A percentile compares a stretch with the other conserved stretches of the same genome.
Evolutionary conservation across 495 filamentous ascomycete genomes (phyloP).

Genomic region (Xylaria flabelliformis): DNA sequence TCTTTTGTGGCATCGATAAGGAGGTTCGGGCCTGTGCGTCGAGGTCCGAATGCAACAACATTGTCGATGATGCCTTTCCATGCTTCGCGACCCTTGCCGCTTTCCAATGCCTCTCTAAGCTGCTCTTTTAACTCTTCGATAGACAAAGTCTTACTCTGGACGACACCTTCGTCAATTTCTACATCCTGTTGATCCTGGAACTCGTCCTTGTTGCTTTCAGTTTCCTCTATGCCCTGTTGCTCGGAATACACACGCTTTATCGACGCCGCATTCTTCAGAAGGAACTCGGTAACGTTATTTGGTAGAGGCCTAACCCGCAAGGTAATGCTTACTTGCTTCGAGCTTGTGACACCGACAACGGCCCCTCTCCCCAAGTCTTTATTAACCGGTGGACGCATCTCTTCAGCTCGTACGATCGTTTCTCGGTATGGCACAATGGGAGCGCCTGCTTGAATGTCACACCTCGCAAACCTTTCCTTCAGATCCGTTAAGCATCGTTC

Average conservation of each 20-base stretch:
- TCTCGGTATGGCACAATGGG: slow-evolving; percentile 97
- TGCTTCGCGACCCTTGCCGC: slow-evolving; percentile 69
- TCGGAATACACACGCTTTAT: slow-evolving; percentile 82
- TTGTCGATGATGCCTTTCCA: slow-evolving; percentile 81
- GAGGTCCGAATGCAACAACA: slow-evolving; percentile 88
- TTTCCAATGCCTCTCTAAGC: slow-evolving; percentile 69
- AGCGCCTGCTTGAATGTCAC: slow-evolving; percentile 91
- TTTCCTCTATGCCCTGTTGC: slow-evolving; percentile 53
- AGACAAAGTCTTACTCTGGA: slow-evolving; percentile 64
- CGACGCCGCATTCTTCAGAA: slow-evolving; percentile 76
- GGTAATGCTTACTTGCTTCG: slow-evolving; percentile 81
- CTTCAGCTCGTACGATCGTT: slow-evolving; percentile 81
- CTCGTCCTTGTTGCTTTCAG: slow-evolving; percentile 46
- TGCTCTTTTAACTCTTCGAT: slow-evolving; percentile 76
- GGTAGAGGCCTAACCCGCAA: slow-evolving; percentile 85
- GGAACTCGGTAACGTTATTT: slow-evolving; percentile 78
- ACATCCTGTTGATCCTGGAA: slow-evolving; percentile 46
- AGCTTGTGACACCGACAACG: slow-evolving; percentile 74
- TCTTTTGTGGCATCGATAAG: slow-evolving; percentile 83
- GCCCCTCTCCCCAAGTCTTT: slow-evolving; percentile 88
- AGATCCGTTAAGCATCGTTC: slow-evolving; percentile 95
- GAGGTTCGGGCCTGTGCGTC: slow-evolving; percentile 84
- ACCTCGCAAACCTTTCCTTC: slow-evolving; percentile 88
- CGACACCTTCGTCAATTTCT: slow-evolving; percentile 56
- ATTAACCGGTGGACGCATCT: slow-evolving; percentile 89